Percentiles rank a stretch among this genome's conserved stretches.
Evolutionary conservation across 208 protist genomes (phyloP).

Genomic region (Crithidia acanthocephali): DNA sequence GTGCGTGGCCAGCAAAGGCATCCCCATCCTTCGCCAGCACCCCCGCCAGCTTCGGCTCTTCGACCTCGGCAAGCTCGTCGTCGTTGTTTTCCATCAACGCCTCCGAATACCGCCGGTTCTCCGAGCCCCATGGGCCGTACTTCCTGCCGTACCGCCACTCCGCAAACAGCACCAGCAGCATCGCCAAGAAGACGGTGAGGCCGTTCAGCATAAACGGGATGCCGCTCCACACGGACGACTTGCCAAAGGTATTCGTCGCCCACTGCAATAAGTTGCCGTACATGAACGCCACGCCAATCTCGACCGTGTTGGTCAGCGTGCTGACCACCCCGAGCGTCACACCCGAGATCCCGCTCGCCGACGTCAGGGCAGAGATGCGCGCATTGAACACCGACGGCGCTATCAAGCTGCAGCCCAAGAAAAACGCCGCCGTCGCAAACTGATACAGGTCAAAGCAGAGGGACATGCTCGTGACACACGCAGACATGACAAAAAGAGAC

Average conservation of each 20-base stretch:
- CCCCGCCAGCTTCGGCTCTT: neutral
- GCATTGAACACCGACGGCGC: slow-evolving; percentile 40
- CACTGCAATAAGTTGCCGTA: slow-evolving; percentile 42
- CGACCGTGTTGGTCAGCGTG: slow-evolving; percentile 39
- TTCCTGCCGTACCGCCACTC: slow-evolving; percentile 36
- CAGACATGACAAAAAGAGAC: slow-evolving; percentile 18
- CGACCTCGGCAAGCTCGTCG: slow-evolving; percentile 1
- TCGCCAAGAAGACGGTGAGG: slow-evolving; percentile 16
- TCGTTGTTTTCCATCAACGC: neutral
- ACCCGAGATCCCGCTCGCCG: slow-evolving; percentile 34
- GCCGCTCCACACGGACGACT: slow-evolving; percentile 29
- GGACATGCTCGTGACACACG: slow-evolving; percentile 24
- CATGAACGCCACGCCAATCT: slow-evolving; percentile 39
- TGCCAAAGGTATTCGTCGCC: slow-evolving; percentile 30
- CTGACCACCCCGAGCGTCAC: slow-evolving; percentile 44
- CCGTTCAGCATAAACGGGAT: slow-evolving; percentile 51
- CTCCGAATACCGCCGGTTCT: slow-evolving; percentile 9
- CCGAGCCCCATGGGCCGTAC: slow-evolving; percentile 5
- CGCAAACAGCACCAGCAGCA: slow-evolving; percentile 42
- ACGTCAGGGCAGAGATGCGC: slow-evolving; percentile 37
- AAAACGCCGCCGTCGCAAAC: slow-evolving; percentile 24
- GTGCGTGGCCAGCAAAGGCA: neutral
- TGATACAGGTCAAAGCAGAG: slow-evolving; percentile 28
- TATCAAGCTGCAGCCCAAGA: slow-evolving; percentile 29
- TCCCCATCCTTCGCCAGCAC: neutral